These are phyloP conservation scores for Aspergillus conjunctus DNA, from an alignment of 495 filamentous ascomycete genomes.

Conservation along the genomic window DNA sequence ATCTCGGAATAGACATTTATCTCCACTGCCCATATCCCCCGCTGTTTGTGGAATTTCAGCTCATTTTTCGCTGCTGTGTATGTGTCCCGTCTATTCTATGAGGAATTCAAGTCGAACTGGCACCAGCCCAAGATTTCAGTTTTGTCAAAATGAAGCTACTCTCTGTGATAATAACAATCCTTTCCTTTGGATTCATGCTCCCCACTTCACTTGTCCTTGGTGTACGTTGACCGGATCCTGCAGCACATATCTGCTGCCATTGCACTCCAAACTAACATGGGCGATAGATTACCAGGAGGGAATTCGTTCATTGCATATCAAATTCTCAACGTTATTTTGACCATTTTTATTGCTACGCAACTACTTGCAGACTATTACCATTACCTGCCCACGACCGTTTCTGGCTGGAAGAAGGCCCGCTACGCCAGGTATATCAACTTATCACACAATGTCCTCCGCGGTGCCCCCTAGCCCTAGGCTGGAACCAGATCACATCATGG, in stretches of 20 bases:
- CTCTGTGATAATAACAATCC: background rate
- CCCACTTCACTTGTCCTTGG: background rate
- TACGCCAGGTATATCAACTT: background rate
- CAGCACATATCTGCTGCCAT: constrained; percentile 1
- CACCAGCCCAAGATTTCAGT: background rate
- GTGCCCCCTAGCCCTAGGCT: background rate
- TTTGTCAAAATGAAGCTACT: background rate
- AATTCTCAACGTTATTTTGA: background rate
- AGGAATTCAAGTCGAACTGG: background rate
- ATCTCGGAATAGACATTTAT: background rate
- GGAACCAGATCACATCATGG: background rate
- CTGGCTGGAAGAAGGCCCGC: background rate
- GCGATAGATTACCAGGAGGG: background rate
- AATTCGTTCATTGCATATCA: background rate
- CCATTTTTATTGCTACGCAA: background rate
- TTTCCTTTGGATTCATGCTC: background rate
- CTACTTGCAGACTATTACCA: background rate
- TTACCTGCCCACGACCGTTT: background rate
- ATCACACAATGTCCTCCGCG: background rate
- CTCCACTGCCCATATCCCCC: background rate
- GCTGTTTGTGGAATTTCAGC: background rate
- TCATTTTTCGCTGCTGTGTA: constrained; percentile 1
- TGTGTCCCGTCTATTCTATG: constrained; percentile 11
- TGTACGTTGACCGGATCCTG: background rate
- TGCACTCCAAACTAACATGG: background rate